These are phyloP conservation scores for Mucor piriformis DNA, from an alignment of 371 early-diverging fungal genomes.

Conservation along the genomic window DNA sequence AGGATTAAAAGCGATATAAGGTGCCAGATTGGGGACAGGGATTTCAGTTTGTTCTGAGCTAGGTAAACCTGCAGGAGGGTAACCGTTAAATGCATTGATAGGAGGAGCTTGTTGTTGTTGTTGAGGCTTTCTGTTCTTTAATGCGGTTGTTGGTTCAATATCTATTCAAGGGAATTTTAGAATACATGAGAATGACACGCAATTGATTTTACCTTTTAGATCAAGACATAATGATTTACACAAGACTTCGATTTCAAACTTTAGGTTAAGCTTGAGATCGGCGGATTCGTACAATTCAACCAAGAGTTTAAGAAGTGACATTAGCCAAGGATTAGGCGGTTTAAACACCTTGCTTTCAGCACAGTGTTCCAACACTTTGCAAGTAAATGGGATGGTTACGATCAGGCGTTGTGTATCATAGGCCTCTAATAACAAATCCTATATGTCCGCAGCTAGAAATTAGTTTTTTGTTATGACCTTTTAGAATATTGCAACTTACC, in stretches of 20 bases:
- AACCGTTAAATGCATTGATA: neutral
- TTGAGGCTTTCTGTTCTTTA: slow-evolving; percentile 60
- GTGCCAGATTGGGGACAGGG: slow-evolving; percentile 64
- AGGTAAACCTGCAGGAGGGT: slow-evolving; percentile 9
- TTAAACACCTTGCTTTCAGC: slow-evolving; percentile 82
- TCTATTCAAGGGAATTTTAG: too few relatives aligned
- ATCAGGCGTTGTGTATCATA: slow-evolving; percentile 84
- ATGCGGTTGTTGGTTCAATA: slow-evolving; percentile 75
- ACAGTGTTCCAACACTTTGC: slow-evolving; percentile 93
- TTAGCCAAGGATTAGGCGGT: slow-evolving; percentile 97
- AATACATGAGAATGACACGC: too few relatives aligned
- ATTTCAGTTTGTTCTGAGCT: slow-evolving; percentile 14
- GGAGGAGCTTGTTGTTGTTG: neutral
- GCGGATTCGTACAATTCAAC: slow-evolving; percentile 92
- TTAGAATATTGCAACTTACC: slow-evolving; percentile 55
- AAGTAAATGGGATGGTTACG: slow-evolving; percentile 96
- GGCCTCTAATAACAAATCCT: slow-evolving; percentile 90
- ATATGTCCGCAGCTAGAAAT: too few relatives aligned
- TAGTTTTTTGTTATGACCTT: too few relatives aligned
- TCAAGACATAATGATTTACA: slow-evolving; percentile 89
- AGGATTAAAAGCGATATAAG: slow-evolving; percentile 74
- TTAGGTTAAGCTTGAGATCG: slow-evolving; percentile 89
- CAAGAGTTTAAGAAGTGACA: slow-evolving; percentile 89
- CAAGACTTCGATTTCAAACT: slow-evolving; percentile 96
- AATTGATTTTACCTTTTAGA: slow-evolving; percentile 62